phyloP scores from a whole-genome alignment of 2,329 filamentous ascomycete species.

The Cryphonectria parasitica region DNA sequence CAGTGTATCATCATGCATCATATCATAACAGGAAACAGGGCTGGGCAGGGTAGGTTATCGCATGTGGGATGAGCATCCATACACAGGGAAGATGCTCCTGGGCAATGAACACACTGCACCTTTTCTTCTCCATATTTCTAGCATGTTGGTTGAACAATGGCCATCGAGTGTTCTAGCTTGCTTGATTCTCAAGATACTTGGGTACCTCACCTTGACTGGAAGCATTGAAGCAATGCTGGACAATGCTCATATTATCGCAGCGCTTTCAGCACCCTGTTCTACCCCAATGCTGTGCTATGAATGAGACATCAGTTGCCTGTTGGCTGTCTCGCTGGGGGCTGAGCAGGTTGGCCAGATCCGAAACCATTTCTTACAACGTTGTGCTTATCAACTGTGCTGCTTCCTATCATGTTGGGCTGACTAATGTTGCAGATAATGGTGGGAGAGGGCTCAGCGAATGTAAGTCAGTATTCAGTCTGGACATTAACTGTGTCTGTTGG shows the following conservation, averaged over 20 bases:
- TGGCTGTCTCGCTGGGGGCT: no score
- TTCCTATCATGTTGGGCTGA: background rate
- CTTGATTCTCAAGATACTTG: no score
- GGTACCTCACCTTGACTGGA: no score
- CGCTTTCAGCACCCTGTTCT: background rate
- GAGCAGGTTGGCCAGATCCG: background rate
- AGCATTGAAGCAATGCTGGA: background rate
- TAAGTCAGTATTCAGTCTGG: no score
- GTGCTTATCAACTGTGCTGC: background rate
- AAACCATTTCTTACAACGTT: background rate
- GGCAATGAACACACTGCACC: background rate
- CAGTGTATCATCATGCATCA: slow-evolving; percentile 24
- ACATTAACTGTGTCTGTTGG: background rate
- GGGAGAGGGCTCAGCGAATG: no score
- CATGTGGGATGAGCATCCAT: slow-evolving; percentile 5
- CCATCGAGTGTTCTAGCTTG: background rate
- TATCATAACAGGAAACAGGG: slow-evolving; percentile 7
- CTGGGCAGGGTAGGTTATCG: slow-evolving; percentile 1
- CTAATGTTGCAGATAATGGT: background rate
- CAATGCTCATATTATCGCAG: background rate
- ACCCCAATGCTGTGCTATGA: no score
- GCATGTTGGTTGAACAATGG: background rate
- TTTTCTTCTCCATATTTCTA: background rate
- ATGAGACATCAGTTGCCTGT: no score
- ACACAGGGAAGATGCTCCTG: slow-evolving; percentile 4